Evolutionary conservation across 441 rosid species (phyloP).

Genomic region (Populus trichocarpa): DNA sequence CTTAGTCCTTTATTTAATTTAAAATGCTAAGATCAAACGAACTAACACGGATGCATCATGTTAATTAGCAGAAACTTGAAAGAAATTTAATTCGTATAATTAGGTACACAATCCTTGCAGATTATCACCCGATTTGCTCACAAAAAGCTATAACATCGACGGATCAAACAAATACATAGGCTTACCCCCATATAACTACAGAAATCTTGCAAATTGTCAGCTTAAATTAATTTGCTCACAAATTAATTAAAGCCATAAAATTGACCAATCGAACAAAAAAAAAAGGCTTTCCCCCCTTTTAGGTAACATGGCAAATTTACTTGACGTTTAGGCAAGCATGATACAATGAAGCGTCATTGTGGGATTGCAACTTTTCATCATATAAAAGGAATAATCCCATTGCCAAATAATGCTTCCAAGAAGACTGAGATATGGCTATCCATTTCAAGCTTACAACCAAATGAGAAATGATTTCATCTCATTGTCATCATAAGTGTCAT

Average conservation of each 20-base stretch:
- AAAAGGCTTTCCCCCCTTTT: not conserved
- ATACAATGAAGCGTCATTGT: not conserved
- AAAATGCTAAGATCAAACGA: not conserved
- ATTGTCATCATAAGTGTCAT: not conserved
- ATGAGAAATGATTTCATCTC: not conserved
- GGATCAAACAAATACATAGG: not conserved
- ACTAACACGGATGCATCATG: not conserved
- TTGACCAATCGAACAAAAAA: not conserved
- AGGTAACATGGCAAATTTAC: not conserved
- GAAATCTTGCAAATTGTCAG: no score
- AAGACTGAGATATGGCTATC: not conserved
- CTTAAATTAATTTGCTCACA: no score
- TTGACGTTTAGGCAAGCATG: not conserved
- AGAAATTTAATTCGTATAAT: not conserved
- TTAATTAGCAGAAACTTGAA: not conserved
- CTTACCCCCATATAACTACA: not conserved
- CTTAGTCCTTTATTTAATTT: no score
- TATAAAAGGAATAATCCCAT: not conserved
- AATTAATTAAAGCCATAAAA: not conserved
- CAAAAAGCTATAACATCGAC: not conserved
- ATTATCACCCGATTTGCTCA: not conserved
- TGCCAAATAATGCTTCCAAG: not conserved
- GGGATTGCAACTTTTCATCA: not conserved
- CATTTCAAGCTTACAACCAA: not conserved
- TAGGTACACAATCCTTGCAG: not conserved